Base-by-base conservation (phyloP, 768 basidiomycete species). In the Tricholoma terreum region DNA sequence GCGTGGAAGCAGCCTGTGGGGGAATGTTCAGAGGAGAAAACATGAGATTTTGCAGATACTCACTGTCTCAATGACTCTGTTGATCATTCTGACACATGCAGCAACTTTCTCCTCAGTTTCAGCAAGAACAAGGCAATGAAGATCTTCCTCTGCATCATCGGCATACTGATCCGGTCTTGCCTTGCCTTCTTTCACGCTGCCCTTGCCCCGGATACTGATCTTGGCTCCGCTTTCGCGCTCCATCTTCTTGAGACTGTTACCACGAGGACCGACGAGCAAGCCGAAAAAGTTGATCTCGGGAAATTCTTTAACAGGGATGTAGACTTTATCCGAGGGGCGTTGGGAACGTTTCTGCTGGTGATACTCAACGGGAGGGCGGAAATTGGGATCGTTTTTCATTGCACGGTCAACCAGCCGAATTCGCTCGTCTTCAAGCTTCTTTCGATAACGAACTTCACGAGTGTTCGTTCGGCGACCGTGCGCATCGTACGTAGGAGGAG, bases 221-320 rank as follows among this genome's bases (percentile, higher is more conserved):
- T 98, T 98, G 6, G 97, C 97, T 33, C 97, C 97, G 67, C 90
- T 93, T 66, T 98, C 93, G 57, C 92, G 81, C 73, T 99, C 97
- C 97, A 99, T 99, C 75, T 94, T 95, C 83, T 99, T 99, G 81
- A 98, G 77, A 77, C 95, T 95, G 71, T 99, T 98, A 46, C 97
- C 97, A 67, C 97, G 90, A 67, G 97, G 97, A 36, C 97, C 97
- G 61, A 99, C 96, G 59, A 99, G 84, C 60, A 99, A 79, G 65
- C 97, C 97, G 66, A 99, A 98, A 77, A 98, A 99, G 71, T 99
- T 99, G 80, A 99, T 98, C 75, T 98, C 96, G 1, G 97, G 97
- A 65, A 99, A 99, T 75, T 99, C 97, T 73, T 99, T 98, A 70
- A 98, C 95, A 38, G 97, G 97, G 59, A 99, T 98, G 71, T 98